phyloP scores from a whole-genome alignment of 2,329 filamentous ascomycete genomes.

The Cladophialophora yegresii region DNA sequence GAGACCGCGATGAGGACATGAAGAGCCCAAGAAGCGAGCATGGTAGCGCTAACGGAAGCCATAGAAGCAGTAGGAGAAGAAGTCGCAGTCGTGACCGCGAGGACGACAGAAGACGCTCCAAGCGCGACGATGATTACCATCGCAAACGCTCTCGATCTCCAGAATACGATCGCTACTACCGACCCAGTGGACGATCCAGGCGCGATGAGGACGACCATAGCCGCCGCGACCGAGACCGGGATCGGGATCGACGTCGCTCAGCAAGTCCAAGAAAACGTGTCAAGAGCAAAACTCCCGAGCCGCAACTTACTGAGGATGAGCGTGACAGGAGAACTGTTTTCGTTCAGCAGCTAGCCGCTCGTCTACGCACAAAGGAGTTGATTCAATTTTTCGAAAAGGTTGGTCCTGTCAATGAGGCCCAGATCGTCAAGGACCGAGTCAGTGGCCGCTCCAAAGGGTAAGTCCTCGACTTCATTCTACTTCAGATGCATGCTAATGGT shows the following conservation, averaged over 20 bases:
- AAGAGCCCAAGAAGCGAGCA: conserved; percentile 73
- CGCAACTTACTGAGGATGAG: conserved; percentile 88
- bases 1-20: conserved; percentile 57
- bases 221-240: conserved; percentile 50
- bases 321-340: conserved; percentile 96
- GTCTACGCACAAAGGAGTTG: conserved; percentile 86
- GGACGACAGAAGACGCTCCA: conserved; percentile 71
- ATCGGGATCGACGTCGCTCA: conserved; percentile 50
- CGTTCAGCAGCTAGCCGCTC: conserved; percentile 94
- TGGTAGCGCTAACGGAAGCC: conserved; percentile 67
- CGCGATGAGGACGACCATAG: conserved; percentile 53
- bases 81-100: conserved; percentile 78
- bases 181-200: conserved; percentile 52
- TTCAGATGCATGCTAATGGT: conserved; percentile 43
- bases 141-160: conserved; percentile 73
- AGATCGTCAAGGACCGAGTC: conserved; percentile 97
- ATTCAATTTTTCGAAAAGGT: conserved; percentile 95
- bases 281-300: conserved; percentile 57
- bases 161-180: conserved; percentile 60
- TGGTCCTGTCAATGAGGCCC: conserved; percentile 91
- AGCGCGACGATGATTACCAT: conserved; percentile 65
- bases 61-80: conserved; percentile 73
- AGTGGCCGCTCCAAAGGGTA: conserved; percentile 97
- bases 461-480: conserved; percentile 41
- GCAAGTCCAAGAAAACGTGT: conserved; percentile 44